Percentiles rank a stretch among this genome's conserved stretches.
Evolutionary conservation across 345 rosid species (phyloP).

Genomic region (Moricandia moricandioides): DNA sequence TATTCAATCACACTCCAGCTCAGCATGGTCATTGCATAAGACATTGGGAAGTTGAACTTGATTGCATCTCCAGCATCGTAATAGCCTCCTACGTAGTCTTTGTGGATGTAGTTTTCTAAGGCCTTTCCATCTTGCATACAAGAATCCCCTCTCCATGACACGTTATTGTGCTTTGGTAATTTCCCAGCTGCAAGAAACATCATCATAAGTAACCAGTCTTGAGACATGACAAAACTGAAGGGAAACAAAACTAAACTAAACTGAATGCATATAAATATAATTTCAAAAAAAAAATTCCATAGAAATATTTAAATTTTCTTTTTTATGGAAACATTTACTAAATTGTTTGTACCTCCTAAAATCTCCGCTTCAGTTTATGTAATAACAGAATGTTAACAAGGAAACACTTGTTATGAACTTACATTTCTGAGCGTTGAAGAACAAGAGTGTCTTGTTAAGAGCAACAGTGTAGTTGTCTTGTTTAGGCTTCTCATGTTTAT

Average conservation of each 20-base stretch:
- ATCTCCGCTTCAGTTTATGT: background rate
- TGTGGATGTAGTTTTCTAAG: slow-evolving; percentile 35
- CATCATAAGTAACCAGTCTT: background rate
- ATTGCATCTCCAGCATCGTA: slow-evolving; percentile 96
- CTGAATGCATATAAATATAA: background rate
- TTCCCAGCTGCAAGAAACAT: slow-evolving; percentile 68
- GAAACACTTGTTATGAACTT: background rate
- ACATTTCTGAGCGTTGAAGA: slow-evolving; percentile 93
- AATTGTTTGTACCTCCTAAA: too few relatives aligned
- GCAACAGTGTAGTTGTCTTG: slow-evolving; percentile 86
- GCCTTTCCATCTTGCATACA: slow-evolving; percentile 71
- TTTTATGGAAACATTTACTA: too few relatives aligned
- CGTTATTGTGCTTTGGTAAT: slow-evolving; percentile 67
- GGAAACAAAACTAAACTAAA: background rate
- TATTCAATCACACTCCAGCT: slow-evolving; percentile 98
- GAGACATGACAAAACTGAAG: background rate
- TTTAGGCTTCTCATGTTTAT: slow-evolving; percentile 43
- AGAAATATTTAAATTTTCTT: too few relatives aligned
- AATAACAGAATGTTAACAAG: background rate
- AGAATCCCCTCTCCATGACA: slow-evolving; percentile 82
- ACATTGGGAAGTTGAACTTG: slow-evolving; percentile 75
- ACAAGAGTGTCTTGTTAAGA: slow-evolving; percentile 80
- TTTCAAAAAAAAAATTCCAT: too few relatives aligned
- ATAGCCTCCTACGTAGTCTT: slow-evolving; percentile 74
- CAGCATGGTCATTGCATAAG: slow-evolving; percentile 88